phyloP scores from a whole-genome alignment of 2,329 filamentous ascomycete genomes.

The Ophiocordyceps sinensis region DNA sequence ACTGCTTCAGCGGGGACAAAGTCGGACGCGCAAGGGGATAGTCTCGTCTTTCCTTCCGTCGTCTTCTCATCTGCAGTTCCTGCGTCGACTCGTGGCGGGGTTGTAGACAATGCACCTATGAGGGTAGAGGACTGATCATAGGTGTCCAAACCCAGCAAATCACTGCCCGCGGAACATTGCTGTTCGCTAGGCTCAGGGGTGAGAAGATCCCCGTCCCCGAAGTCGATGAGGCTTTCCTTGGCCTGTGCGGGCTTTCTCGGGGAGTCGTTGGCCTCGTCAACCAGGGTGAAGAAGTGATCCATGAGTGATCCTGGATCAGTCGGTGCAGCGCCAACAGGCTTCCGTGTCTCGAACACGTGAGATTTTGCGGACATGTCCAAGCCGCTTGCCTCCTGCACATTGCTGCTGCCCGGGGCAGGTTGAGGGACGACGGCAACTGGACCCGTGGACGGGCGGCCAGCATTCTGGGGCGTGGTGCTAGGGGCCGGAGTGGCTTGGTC shows the following conservation, averaged over 20 bases:
- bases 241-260: background rate
- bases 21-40: no score
- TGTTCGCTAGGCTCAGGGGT: background rate
- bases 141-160: background rate
- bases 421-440: background rate
- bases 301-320: constrained; percentile 4
- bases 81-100: no score
- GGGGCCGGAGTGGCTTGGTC: background rate
- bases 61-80: no score
- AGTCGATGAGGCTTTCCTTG: background rate
- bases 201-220: background rate
- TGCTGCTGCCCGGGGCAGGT: background rate
- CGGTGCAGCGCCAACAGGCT: background rate
- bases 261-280: background rate
- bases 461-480: background rate
- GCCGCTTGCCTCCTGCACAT: background rate
- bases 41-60: no score
- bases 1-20: no score
- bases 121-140: background rate
- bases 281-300: constrained; percentile 7
- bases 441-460: background rate
- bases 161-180: background rate
- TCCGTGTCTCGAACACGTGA: background rate
- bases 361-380: background rate
- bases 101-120: no score